Base-by-base conservation (phyloP, 2,329 filamentous ascomycete species). In the Hortaea werneckii region DNA sequence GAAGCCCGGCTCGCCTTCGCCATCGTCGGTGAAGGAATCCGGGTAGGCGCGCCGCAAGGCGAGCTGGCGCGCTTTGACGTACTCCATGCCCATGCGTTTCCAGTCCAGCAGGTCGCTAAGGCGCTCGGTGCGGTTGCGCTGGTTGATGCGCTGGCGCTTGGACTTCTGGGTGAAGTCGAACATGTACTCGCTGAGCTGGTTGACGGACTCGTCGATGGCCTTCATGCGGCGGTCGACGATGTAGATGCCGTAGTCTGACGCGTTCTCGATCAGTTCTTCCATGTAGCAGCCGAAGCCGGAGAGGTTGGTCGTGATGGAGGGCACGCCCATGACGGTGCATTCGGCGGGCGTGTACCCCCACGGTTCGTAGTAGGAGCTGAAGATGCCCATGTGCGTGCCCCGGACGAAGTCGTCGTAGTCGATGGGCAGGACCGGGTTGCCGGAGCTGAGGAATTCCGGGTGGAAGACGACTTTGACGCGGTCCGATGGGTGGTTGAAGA, bases 1-100 rank as follows among this genome's bases (percentile, higher is more conserved):
- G 68, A 89, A 92, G 63, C 92, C 85, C 52, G 85, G 86, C 59
- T 88, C 87, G 28, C 58, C 55, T 48, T 87, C 83, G 9, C 89
- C 85, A 44, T 80, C 78, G 38, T 74, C 75, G 40, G 79, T 76
- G 65, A 95, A 98, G 3, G 87, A 90, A 43, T 77, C 75, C 42
- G 92, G 90, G 67, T 96, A 98, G 13, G 92, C 92, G 67, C 92
- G 79, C 59, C 92, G 78, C 52, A 98, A 74, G 26, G 92, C 92
- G 60, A 98, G 70, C 67, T 96, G 92, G 41, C 92, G 80, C 30
- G 92, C 92, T 74, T 96, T 98, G 70, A 95, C 87, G 63, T 98
- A 98, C 69, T 98, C 92, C 82, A 96, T 83, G 20, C 92, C 92
- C 92, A 98, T 98, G 42, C 92, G 79, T 77, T 96, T 96, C 92